Base-by-base conservation (phyloP, 257 asterid genomes). In the Plantago ovata region DNA sequence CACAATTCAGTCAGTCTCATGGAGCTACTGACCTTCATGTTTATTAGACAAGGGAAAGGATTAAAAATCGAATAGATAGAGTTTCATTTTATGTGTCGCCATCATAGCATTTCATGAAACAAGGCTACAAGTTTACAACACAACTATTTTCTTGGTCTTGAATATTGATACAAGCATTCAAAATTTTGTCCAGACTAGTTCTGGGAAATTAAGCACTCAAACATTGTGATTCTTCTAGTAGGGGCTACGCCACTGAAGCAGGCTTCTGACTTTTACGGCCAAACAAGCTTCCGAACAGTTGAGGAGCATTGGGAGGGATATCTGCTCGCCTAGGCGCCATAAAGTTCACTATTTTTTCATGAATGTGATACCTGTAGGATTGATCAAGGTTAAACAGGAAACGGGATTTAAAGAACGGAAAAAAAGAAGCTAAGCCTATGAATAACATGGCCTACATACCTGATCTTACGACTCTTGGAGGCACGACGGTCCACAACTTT, bases 401-500 rank as follows among this genome's bases (percentile, higher is more conserved):
- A n/a, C n/a, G 36, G 0, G 0, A 28, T 28, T 3, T 28, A 28
- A 28, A 49, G 18, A 56, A 4, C 1, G 56, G 45, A 63, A 24
- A 10, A 46, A 61, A 28, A 28, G 4, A 0, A 28, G 6, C 6
- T 6, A 28, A 28, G 36, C 36, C 36, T 28, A 1, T 28, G 36
- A 28, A 28, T 28, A 28, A 28, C 36, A 28, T 28, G 2, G 36
- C 36, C 36, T 5, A 68, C 79, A 72, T 54, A 79, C 97, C 95
- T 69, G 55, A 93, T 93, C 86, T 88, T 93, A 42, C 97, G 95
- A 79, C 89, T 82, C 81, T 93, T 88, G 23, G 98, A 93, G 52
- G 98, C 95, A 38, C 94, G 95, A 0, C 97, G 82, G 46, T 93
- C 97, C 28, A 89, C 97, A 18, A 84, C 63, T 75, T 93, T 93